Evolutionary conservation across 305 asterid genomes (phyloP), one percentile per base, ranked within the genome.

Genomic region (Plantago coronopus): DNA sequence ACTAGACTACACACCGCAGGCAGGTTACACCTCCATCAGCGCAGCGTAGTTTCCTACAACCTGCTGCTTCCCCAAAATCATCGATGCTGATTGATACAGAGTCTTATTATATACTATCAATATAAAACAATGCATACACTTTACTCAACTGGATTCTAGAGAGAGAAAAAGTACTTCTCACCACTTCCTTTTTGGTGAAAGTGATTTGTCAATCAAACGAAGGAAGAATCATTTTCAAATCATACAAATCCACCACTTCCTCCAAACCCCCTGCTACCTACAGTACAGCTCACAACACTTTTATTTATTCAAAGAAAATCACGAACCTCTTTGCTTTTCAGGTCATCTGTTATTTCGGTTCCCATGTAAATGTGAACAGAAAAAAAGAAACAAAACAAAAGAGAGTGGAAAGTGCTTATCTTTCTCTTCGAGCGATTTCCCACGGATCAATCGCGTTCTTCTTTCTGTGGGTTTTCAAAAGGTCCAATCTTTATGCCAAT

Each of bases 401-500:
- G 50, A 47, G 58, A 29, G 16, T 6, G 17, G n/a, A 22, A 51
- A 23, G 38, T 14, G n/a, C 5, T 14, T 23, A n/a, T n/a, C 38
- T 5, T 22, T 51, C 8, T 51, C 5, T 22, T 59, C 34, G 40
- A 25, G 50, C 34, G 13, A 34, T 34, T 34, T 34, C 40, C 49
- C 40, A 11, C 21, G 42, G 43, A 62, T 63, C 51, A 61, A 42
- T 64, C 63, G 16, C 67, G 27, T 11, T 60, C 20, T 48, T 34
- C 46, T 55, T 17, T 37, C 40, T 50, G 34, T 42, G 47, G 17
- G 17, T 3, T 56, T 68, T 47, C 51, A 31, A 57, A 60, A 51
- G 54, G 64, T 70, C 43, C 21, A 27, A 22, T 64, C 67, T 64
- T 67, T 54, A 61, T 60, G 77, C 61, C 77, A 67, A 57, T 62